A percentile compares a stretch with the other conserved stretches of the same genome.
Evolutionary conservation across 2,329 filamentous ascomycete genomes (phyloP).

Genomic region (Claviceps africana): DNA sequence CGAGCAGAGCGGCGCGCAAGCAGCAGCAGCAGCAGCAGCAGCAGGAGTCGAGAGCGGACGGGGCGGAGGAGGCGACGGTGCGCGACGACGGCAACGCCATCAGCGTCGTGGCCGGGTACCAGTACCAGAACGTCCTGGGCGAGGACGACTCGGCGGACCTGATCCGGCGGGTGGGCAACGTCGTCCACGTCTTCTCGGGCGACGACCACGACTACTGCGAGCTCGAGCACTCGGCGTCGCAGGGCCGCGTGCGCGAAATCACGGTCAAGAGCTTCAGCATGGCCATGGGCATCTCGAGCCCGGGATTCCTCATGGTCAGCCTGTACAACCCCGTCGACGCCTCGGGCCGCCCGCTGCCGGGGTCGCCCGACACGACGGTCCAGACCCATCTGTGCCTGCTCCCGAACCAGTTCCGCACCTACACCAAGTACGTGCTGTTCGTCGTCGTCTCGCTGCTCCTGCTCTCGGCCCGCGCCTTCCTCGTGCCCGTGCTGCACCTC

Average conservation of each 20-base stretch:
- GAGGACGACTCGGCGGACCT: conserved; percentile 62
- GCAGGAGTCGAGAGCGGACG: conserved; percentile 31
- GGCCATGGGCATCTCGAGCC: conserved; percentile 86
- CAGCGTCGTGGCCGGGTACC: conserved; percentile 64
- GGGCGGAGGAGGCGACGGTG: neutral
- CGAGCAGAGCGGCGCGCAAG: conserved; percentile 37
- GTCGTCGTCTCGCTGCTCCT: conserved; percentile 37
- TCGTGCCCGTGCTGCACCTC: conserved; percentile 41
- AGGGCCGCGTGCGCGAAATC: conserved; percentile 59
- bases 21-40: neutral
- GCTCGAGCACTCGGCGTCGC: conserved; percentile 59
- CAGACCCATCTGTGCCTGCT: conserved; percentile 85
- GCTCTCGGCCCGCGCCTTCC: conserved; percentile 38
- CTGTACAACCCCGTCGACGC: conserved; percentile 80
- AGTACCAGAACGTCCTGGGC: conserved; percentile 90
- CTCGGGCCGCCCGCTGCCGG: conserved; percentile 32
- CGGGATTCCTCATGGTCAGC: conserved; percentile 77
- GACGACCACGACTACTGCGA: conserved; percentile 99
- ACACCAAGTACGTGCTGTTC: conserved; percentile 61
- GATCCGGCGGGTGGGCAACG: conserved; percentile 63
- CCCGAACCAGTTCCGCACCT: conserved; percentile 75
- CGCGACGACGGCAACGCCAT: conserved; percentile 56
- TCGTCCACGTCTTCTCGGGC: conserved; percentile 79
- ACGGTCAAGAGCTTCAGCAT: conserved; percentile 92
- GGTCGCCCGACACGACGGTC: conserved; percentile 42